A percentile compares a stretch with the other conserved stretches of the same genome.
phyloP scores from a whole-genome alignment of 495 filamentous ascomycete species.

The Xylaria telfairii region DNA sequence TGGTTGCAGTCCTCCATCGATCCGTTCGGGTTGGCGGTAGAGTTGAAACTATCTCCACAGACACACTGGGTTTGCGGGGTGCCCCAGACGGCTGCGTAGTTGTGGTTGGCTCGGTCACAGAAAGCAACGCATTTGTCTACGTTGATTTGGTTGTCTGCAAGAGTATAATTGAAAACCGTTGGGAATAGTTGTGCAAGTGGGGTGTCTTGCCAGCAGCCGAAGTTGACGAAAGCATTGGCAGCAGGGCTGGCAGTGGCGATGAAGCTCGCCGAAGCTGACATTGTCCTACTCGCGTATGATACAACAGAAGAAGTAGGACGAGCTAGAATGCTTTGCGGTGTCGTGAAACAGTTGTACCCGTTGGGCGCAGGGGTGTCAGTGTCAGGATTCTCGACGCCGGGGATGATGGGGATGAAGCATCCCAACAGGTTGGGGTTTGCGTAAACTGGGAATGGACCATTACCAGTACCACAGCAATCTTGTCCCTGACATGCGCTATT shows the following conservation, averaged over 20 bases:
- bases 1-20: constrained; percentile 21
- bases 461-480: constrained; percentile 16
- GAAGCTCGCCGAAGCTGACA: constrained; percentile 19
- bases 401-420: constrained; percentile 33
- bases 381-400: constrained; percentile 16
- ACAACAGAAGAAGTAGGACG: neutral
- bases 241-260: constrained; percentile 17
- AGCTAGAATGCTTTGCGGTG: constrained; percentile 3
- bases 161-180: neutral
- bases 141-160: neutral
- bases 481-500: constrained; percentile 7
- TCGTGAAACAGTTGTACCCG: constrained; percentile 21
- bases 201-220: constrained; percentile 6
- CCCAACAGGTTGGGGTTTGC: constrained; percentile 35
- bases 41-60: neutral
- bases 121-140: constrained; percentile 16
- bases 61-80: neutral
- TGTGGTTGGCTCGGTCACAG: constrained; percentile 1
- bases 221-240: constrained; percentile 12
- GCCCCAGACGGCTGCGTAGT: neutral
- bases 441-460: constrained; percentile 26
- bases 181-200: neutral
- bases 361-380: neutral
- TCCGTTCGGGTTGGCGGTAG: neutral
- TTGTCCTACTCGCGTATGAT: neutral